Evolutionary conservation across 352 stramenopile species (phyloP).

Genomic region (Paralagenidium karlingii): DNA sequence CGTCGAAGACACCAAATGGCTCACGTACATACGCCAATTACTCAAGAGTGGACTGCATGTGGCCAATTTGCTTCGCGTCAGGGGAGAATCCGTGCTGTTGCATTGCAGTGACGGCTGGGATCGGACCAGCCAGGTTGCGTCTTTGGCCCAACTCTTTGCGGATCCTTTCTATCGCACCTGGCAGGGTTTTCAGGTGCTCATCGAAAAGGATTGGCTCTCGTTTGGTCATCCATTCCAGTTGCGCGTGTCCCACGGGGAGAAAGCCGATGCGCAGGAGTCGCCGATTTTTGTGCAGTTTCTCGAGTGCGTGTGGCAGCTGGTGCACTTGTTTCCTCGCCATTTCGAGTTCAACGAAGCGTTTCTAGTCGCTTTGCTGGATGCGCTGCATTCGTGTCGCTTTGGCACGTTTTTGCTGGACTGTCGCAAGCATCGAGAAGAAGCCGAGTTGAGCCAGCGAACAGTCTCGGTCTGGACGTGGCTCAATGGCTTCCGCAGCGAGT

Average conservation of each 20-base stretch:
- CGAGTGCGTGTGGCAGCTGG: conserved; percentile 68
- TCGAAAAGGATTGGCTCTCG: conserved; percentile 79
- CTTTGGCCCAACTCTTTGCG: conserved; percentile 50
- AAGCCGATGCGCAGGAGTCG: conserved; percentile 65
- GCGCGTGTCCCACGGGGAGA: conserved; percentile 60
- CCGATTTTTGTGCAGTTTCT: conserved; percentile 82
- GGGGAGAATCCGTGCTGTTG: conserved; percentile 67
- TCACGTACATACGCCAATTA: conserved; percentile 90
- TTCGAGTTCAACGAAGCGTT: conserved; percentile 97
- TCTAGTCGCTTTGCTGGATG: conserved; percentile 89
- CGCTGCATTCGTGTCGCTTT: conserved; percentile 96
- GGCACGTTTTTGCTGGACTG: conserved; percentile 97
- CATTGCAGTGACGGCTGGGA: conserved; percentile 84
- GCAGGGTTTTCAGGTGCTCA: conserved; percentile 64
- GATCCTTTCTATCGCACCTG: conserved; percentile 74
- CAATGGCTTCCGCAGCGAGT: conserved; percentile 53
- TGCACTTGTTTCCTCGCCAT: conserved; percentile 88
- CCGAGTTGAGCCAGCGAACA: conserved; percentile 42
- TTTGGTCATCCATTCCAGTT: conserved; percentile 78
- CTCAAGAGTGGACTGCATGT: conserved; percentile 87
- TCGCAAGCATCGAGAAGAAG: conserved; percentile 64
- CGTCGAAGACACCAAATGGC: conserved; percentile 96
- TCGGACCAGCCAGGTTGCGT: conserved; percentile 82
- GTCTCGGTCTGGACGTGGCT: conserved; percentile 74
- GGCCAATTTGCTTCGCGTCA: conserved; percentile 84